phyloP scores from a whole-genome alignment of 2,329 filamentous ascomycete genomes.

The Cladosporium velox region DNA sequence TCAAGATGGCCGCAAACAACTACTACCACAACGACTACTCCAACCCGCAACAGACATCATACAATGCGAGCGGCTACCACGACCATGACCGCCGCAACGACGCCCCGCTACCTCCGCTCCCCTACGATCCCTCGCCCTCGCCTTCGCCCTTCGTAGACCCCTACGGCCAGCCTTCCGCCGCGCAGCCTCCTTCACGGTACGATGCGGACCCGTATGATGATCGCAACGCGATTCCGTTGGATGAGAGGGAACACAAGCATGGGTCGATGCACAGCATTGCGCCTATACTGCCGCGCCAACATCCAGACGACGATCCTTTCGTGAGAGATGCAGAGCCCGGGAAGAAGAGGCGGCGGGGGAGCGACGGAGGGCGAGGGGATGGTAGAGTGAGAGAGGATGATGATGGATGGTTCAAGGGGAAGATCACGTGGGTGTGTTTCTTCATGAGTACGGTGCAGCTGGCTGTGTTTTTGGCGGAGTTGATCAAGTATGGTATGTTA shows the following conservation, averaged over 20 bases:
- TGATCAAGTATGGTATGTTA: slow-evolving; percentile 76
- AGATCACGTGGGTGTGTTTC: slow-evolving; percentile 79
- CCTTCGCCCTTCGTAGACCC: slow-evolving; percentile 39
- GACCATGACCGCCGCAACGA: slow-evolving; percentile 42
- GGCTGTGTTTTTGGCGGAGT: slow-evolving; percentile 83
- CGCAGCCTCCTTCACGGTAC: slow-evolving; percentile 33
- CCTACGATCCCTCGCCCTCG: slow-evolving; percentile 28
- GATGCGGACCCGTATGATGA: slow-evolving; percentile 51
- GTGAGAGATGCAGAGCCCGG: slow-evolving; percentile 38
- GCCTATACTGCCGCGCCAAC: slow-evolving; percentile 40
- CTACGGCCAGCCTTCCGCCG: slow-evolving; percentile 30
- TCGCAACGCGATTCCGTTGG: slow-evolving; percentile 51
- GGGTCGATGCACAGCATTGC: slow-evolving; percentile 40
- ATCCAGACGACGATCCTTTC: slow-evolving; percentile 43
- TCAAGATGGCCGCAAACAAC: slow-evolving; percentile 54
- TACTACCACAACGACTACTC: slow-evolving; percentile 59
- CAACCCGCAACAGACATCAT: slow-evolving; percentile 29
- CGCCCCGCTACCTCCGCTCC: slow-evolving; percentile 38
- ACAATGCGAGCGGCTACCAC: slow-evolving; percentile 41
- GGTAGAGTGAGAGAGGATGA: slow-evolving; percentile 38
- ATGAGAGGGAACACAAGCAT: slow-evolving; percentile 41
- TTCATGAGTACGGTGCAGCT: slow-evolving; percentile 74
- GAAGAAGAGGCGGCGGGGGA: slow-evolving; percentile 27
- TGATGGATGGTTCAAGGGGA: slow-evolving; percentile 58
- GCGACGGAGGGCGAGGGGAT: slow-evolving; percentile 11